Conservation (phyloP, 352 stramenopile species). For the Phytophthora quininea region DNA sequence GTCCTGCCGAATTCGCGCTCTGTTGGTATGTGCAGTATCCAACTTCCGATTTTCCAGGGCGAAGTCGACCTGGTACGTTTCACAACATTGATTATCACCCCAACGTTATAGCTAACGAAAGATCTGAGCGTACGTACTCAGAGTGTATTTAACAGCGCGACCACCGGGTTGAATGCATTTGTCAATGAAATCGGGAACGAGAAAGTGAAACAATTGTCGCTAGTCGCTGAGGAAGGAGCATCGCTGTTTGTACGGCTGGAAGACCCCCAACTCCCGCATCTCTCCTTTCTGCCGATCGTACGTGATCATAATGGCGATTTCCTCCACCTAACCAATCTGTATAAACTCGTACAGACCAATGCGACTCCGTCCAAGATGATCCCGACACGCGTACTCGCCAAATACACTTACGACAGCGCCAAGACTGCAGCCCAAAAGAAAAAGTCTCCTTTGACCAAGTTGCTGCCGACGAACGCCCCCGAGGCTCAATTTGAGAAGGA, state of each 20-base stretch:
- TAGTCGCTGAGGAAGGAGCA: conserved; percentile 42
- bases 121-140: conserved; percentile 10
- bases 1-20: conserved; percentile 44
- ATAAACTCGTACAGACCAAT: conserved; percentile 19
- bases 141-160: conserved; percentile 40
- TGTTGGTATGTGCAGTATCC: conserved; percentile 45
- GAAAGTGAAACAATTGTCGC: conserved; percentile 47
- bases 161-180: conserved; percentile 27
- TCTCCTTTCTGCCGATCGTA: conserved; percentile 47
- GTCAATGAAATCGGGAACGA: conserved; percentile 49
- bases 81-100: not conserved
- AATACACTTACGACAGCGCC: conserved; percentile 55
- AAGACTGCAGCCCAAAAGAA: conserved; percentile 62
- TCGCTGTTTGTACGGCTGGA: conserved; percentile 72
- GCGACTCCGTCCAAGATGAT: conserved; percentile 53
- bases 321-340: not conserved
- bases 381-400: conserved; percentile 35
- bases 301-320: conserved; percentile 12
- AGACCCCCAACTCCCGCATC: conserved; percentile 57
- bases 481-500: conserved; percentile 75
- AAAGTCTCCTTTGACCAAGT: conserved; percentile 65
- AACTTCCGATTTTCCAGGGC: conserved; percentile 69
- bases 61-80: conserved; percentile 62
- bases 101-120: too few relatives aligned
- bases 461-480: conserved; percentile 36